Evolutionary conservation across 1,284 basidiomycete species (phyloP).

Genomic region (Ceratobasidium papillatum): DNA sequence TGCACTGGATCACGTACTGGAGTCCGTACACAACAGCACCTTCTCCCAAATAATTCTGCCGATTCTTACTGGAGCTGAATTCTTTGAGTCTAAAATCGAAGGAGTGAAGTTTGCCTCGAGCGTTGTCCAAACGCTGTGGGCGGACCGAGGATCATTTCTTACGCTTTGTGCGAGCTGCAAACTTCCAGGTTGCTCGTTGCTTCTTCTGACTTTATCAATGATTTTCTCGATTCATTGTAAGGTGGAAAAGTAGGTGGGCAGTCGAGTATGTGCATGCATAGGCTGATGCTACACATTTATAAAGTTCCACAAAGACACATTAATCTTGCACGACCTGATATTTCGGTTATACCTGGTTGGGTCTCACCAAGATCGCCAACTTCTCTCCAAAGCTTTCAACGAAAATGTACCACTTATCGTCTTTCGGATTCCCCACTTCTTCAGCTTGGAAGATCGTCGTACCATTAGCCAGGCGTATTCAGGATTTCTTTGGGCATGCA

Average conservation of each 20-base stretch:
- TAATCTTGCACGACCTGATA: background rate
- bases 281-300: no score
- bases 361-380: background rate
- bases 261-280: no score
- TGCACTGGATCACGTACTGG: background rate
- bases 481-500: no score
- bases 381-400: background rate
- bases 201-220: background rate
- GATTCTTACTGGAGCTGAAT: background rate
- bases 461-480: no score
- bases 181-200: background rate
- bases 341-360: background rate
- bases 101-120: no score
- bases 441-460: no score
- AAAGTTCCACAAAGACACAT: no score
- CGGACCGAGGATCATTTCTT: background rate
- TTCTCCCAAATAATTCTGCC: no score
- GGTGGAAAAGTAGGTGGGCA: no score
- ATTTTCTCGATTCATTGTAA: background rate
- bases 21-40: background rate
- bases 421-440: no score
- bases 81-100: background rate
- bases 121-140: background rate
- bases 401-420: no score
- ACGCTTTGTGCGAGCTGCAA: background rate